Evolutionary conservation across 2,329 filamentous ascomycete genomes (phyloP).

Genomic region (Aspergillus fructus): DNA sequence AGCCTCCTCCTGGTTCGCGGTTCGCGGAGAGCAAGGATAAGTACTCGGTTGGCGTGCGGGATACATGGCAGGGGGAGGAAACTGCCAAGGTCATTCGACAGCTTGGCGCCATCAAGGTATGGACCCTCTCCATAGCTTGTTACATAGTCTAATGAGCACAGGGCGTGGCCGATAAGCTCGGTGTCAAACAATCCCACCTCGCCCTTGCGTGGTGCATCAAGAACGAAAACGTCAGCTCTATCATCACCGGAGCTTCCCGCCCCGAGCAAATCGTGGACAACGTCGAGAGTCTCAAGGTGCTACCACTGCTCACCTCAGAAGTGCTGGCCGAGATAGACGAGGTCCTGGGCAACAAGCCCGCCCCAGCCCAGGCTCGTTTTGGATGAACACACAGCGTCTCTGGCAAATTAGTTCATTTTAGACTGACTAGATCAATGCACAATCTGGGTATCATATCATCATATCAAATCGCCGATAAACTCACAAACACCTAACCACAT

Average conservation of each 20-base stretch:
- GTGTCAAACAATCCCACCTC: conserved; percentile 54
- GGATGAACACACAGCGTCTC: conserved; percentile 4
- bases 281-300: conserved; percentile 45
- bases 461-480: neutral
- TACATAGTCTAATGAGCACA: neutral
- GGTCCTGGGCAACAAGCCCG: conserved; percentile 32
- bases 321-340: conserved; percentile 49
- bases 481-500: neutral
- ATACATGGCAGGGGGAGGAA: conserved; percentile 44
- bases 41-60: conserved; percentile 52
- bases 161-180: conserved; percentile 40
- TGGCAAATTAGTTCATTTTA: neutral
- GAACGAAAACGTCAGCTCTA: conserved; percentile 55
- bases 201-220: conserved; percentile 61
- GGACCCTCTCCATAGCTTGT: neutral
- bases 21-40: conserved; percentile 57
- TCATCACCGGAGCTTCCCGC: conserved; percentile 45
- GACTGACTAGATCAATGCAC: neutral
- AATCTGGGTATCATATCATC: neutral
- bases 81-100: conserved; percentile 52
- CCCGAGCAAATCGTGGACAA: conserved; percentile 48
- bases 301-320: conserved; percentile 44
- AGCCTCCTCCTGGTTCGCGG: conserved; percentile 55
- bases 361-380: conserved; percentile 20
- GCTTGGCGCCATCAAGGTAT: conserved; percentile 51